Conservation (phyloP, 192 early-diverging fungal species). For the Coemansia sp. region DNA sequence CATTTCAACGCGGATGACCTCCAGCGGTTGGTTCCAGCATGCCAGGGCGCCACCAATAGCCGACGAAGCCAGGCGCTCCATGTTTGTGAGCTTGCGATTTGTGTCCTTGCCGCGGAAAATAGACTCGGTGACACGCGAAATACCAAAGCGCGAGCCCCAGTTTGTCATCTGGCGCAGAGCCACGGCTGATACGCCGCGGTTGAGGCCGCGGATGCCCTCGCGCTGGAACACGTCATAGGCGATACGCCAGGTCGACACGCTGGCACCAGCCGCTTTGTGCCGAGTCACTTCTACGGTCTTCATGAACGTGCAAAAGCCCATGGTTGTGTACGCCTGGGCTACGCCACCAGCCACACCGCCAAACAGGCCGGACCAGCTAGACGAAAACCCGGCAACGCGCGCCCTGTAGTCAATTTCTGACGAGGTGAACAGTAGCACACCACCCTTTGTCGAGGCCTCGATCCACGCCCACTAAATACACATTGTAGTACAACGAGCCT, state of each 20-base stretch:
- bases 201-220: slow-evolving; percentile 95
- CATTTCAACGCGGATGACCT: slow-evolving; percentile 99
- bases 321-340: slow-evolving; percentile 96
- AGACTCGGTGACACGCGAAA: slow-evolving; percentile 71
- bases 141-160: slow-evolving; percentile 97
- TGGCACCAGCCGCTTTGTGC: slow-evolving; percentile 75
- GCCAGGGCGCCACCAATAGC: slow-evolving; percentile 86
- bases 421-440: slow-evolving; percentile 73
- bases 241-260: slow-evolving; percentile 77
- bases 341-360: slow-evolving; percentile 96
- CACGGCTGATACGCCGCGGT: slow-evolving; percentile 99
- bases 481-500: neutral
- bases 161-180: slow-evolving; percentile 97
- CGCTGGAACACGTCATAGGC: slow-evolving; percentile 87
- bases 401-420: slow-evolving; percentile 72
- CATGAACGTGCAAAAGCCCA: slow-evolving; percentile 99
- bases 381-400: slow-evolving; percentile 44
- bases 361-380: slow-evolving; percentile 73
- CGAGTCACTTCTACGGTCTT: slow-evolving; percentile 98
- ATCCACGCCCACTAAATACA: slow-evolving; percentile 69
- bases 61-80: slow-evolving; percentile 62
- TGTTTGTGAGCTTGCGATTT: slow-evolving; percentile 61
- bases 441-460: slow-evolving; percentile 79
- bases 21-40: slow-evolving; percentile 99
- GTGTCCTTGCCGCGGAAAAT: slow-evolving; percentile 61